Evolutionary conservation across 192 early-diverging fungal genomes (phyloP).

Genomic region (Coemansia sp.): DNA sequence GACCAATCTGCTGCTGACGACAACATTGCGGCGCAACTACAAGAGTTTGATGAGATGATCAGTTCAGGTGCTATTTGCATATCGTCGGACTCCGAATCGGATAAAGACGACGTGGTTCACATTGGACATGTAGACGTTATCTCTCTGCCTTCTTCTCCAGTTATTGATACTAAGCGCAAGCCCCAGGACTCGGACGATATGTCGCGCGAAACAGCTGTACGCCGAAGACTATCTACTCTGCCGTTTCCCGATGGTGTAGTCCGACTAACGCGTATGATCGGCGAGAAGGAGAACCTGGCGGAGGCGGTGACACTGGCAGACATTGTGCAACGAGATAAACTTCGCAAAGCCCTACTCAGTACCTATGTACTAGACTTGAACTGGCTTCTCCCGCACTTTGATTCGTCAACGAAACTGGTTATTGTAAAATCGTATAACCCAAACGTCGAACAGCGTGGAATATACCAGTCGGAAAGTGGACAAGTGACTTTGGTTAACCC

Average conservation of each 20-base stretch:
- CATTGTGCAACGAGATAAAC: constrained; percentile 19
- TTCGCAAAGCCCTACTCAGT: constrained; percentile 60
- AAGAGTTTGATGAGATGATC: constrained; percentile 30
- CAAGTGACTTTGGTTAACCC: constrained; percentile 51
- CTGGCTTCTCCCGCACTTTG: constrained; percentile 56
- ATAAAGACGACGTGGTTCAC: neutral
- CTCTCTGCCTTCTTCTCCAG: neutral
- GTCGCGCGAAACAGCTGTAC: neutral
- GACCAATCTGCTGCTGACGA: neutral
- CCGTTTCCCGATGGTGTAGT: constrained; percentile 29
- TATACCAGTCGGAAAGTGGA: constrained; percentile 32
- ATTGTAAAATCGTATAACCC: constrained; percentile 34
- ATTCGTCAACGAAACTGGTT: constrained; percentile 28
- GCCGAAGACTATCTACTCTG: neutral
- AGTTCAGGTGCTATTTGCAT: constrained; percentile 28
- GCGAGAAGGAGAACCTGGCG: constrained; percentile 7
- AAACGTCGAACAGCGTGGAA: constrained; percentile 11
- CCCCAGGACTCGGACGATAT: neutral
- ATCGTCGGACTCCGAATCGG: constrained; percentile 16
- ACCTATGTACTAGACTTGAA: constrained; percentile 57
- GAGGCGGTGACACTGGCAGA: constrained; percentile 12
- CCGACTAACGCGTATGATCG: constrained; percentile 19
- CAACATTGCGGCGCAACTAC: constrained; percentile 7
- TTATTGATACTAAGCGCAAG: neutral
- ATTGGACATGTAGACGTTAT: neutral